Evolutionary conservation across 345 rosid genomes (phyloP).

Genomic region (Corymbia maculata): DNA sequence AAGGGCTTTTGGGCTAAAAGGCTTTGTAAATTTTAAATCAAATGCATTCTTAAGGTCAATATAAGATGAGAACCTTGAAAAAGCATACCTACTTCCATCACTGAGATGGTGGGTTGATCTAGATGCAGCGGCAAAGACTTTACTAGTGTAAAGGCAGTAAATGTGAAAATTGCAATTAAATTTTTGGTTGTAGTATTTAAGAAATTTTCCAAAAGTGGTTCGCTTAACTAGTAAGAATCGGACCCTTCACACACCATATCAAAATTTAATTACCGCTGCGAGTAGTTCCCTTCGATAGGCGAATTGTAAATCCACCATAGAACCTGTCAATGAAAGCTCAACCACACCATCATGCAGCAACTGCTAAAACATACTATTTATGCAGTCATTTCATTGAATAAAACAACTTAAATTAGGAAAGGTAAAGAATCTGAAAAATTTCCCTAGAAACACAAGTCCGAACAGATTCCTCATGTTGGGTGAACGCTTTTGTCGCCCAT

Average conservation of each 20-base stretch:
- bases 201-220: no score
- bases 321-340: background rate
- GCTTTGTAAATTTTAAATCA: no score
- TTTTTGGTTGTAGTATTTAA: no score
- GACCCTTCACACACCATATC: no score
- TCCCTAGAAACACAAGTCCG: background rate
- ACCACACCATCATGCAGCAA: background rate
- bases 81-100: background rate
- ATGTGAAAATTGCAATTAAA: no score
- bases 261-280: no score
- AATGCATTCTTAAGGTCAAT: no score
- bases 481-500: background rate
- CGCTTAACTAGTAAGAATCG: no score
- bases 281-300: no score
- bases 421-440: background rate
- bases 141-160: no score
- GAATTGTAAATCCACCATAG: background rate
- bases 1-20: no score
- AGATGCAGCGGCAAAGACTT: background rate
- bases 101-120: background rate
- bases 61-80: background rate
- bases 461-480: background rate
- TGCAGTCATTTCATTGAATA: background rate
- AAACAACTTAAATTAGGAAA: background rate
- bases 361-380: background rate